Evolutionary conservation across 495 filamentous ascomycete genomes (phyloP), one percentile per base, ranked within the genome.

Genomic region (Aspergillus leporis): DNA sequence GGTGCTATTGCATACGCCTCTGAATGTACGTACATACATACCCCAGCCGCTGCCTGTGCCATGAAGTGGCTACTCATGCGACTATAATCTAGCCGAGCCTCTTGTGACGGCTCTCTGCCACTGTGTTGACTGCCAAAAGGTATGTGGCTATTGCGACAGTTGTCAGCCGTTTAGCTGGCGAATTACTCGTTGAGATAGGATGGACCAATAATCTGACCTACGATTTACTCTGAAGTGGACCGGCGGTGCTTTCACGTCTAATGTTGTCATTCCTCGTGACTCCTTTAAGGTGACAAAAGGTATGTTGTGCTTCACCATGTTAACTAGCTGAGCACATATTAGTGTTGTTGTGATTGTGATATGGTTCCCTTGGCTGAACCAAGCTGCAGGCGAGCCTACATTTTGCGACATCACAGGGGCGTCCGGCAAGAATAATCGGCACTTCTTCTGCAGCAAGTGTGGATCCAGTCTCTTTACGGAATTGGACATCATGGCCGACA

Each of bases 81-180:
- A 72, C 73, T 62, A 19, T 71, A 76, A 62, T 68, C 19, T 66
- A 70, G 41, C 41, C 18, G 41, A 45, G 41, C 41, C 41, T 9
- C 41, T 45, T 30, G 38, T 67, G 7, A 63, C 67, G 5, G 78
- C 77, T 19, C 67, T 81, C 32, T 81, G 78, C 67, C 77, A 81
- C 61, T 81, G 78, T 69, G 65, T 58, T 12, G 78, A 80, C 52
- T 81, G 77, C 63, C 77, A 81, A 58, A 81, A 77, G 70, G 71
- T 70, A 61, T 41, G 32, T 14, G 34, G 13, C 34, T 36, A 5
- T 14, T 10, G 34, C n/a, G 34, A 10, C 4, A 12, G 34, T 2
- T 12, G 34, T 32, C 34, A 36, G 9, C 34, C 34, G 12, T n/a
- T 47, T 52, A 41, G 48, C 59, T 5, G 25, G 25, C 25, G 25